Conservation (phyloP, 192 early-diverging fungal species). For the Rhizophagus clarus region DNA sequence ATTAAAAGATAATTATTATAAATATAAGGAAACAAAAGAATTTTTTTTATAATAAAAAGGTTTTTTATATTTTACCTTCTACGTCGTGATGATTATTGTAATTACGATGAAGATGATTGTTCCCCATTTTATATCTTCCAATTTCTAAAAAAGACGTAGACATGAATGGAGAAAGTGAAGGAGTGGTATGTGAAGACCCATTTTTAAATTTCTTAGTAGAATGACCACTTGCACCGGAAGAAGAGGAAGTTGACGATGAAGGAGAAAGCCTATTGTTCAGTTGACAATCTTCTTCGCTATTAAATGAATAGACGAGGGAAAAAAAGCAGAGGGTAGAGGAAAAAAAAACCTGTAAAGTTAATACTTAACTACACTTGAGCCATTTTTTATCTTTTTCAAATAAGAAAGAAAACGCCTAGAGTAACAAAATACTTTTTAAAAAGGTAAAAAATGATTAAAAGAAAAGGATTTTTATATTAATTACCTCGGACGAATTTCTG, state of each 20-base stretch:
- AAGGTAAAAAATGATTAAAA: not conserved
- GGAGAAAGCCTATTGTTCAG: not conserved
- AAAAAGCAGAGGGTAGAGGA: not conserved
- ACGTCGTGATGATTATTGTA: not conserved
- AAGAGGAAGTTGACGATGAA: not conserved
- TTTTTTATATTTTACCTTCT: too few relatives aligned
- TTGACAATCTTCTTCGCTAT: conserved; percentile 1
- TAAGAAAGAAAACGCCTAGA: too few relatives aligned
- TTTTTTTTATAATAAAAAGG: not conserved
- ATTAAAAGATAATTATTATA: too few relatives aligned
- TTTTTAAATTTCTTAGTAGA: conserved; percentile 3
- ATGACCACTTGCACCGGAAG: not conserved
- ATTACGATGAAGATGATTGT: too few relatives aligned
- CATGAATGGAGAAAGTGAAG: not conserved
- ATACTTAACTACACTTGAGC: not conserved
- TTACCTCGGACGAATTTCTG: not conserved
- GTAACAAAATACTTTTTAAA: too few relatives aligned
- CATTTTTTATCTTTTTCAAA: not conserved
- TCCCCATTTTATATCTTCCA: too few relatives aligned
- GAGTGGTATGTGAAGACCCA: not conserved
- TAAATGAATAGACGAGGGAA: not conserved
- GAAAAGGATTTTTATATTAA: not conserved
- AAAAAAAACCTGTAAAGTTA: not conserved
- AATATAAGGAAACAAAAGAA: not conserved
- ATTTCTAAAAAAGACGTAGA: too few relatives aligned